phyloP scores from a whole-genome alignment of 2,329 filamentous ascomycete genomes.

The Aspergillus hiratsukae region DNA sequence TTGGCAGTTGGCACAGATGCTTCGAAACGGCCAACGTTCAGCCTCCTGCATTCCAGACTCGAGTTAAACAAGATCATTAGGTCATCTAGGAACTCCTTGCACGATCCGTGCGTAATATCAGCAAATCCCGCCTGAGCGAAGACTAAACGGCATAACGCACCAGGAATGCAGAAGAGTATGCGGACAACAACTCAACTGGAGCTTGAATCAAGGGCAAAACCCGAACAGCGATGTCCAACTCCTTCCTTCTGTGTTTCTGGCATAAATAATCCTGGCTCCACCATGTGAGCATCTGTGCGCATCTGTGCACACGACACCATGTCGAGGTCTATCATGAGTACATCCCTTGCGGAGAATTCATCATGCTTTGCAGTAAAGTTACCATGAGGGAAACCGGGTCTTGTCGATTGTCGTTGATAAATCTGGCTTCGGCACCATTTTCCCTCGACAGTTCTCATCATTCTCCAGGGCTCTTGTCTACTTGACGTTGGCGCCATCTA shows the following conservation, averaged over 20 bases:
- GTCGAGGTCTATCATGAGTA: not conserved
- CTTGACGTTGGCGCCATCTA: not conserved
- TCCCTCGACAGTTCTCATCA: not conserved
- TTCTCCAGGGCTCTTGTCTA: not conserved
- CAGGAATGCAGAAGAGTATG: not conserved
- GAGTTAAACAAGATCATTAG: not conserved
- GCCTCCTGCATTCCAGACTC: not conserved
- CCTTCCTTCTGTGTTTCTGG: not conserved
- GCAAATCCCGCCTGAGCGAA: not conserved
- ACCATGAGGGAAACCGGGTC: not conserved
- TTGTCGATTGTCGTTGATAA: not conserved
- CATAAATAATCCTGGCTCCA: not conserved
- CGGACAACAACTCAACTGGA: not conserved
- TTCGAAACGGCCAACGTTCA: not conserved
- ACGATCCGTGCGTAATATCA: not conserved
- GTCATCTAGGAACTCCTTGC: not conserved
- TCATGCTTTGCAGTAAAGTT: not conserved
- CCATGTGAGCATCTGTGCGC: not conserved
- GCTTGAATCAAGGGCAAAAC: not conserved
- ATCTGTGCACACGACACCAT: not conserved
- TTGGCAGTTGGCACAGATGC: not conserved
- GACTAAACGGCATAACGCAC: not conserved
- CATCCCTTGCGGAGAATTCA: not conserved
- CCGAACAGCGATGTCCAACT: not conserved
- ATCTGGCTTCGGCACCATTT: not conserved